Conservation (phyloP, 1,284 basidiomycete species). For the Fomes fomentarius region DNA sequence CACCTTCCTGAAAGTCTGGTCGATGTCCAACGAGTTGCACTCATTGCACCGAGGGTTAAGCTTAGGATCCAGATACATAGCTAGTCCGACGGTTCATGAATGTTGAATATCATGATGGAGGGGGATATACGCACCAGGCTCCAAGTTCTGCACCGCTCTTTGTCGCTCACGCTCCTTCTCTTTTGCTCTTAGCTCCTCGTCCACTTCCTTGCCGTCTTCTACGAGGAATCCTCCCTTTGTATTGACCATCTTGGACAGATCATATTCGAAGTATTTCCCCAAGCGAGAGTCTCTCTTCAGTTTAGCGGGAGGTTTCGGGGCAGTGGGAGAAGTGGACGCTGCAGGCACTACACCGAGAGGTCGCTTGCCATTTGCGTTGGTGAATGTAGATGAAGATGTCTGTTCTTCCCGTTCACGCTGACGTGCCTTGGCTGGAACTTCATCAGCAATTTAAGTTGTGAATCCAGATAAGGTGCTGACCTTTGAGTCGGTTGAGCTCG, state of each 20-base stretch:
- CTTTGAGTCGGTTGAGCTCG: constrained; percentile 46
- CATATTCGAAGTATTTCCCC: constrained; percentile 94
- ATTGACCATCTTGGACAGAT: constrained; percentile 95
- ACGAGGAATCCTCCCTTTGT: constrained; percentile 92
- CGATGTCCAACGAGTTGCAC: constrained; percentile 85
- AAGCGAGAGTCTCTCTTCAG: constrained; percentile 73
- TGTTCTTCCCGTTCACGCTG: constrained; percentile 49
- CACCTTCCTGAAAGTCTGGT: constrained; percentile 78
- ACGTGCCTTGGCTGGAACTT: constrained; percentile 47
- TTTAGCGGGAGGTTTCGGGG: constrained; percentile 49
- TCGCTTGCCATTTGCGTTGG: constrained; percentile 38
- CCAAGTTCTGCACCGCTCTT: constrained; percentile 66
- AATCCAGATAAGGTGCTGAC: constrained; percentile 30
- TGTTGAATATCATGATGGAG: background rate
- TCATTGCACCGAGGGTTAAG: constrained; percentile 84
- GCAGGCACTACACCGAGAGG: constrained; percentile 44
- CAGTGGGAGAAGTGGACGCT: constrained; percentile 63
- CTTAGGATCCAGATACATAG: constrained; percentile 66
- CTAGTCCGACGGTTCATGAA: constrained; percentile 37
- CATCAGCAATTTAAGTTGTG: constrained; percentile 58
- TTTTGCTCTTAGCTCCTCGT: constrained; percentile 67
- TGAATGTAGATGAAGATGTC: constrained; percentile 46
- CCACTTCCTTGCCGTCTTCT: constrained; percentile 78
- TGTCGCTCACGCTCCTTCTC: constrained; percentile 79
- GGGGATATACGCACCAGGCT: constrained; percentile 59